These are phyloP conservation scores for Toxoplasma gondii DNA, from an alignment of 169 alveolate species.

Conservation along the genomic window DNA sequence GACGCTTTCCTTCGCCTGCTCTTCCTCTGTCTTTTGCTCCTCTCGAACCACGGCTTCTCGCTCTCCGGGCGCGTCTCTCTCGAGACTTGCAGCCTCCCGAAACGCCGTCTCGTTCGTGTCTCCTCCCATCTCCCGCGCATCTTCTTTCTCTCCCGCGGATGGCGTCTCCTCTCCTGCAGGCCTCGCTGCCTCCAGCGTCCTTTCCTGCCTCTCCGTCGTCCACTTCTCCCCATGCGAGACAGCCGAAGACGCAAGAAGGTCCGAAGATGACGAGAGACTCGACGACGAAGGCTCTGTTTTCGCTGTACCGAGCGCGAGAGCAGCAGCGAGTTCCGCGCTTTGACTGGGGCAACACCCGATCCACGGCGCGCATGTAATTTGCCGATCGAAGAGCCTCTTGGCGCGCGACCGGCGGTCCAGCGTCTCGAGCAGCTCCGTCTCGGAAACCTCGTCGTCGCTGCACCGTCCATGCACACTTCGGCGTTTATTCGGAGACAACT, in stretches of 20 bases:
- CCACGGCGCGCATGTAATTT: slow-evolving; percentile 34
- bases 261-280: background rate
- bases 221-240: background rate
- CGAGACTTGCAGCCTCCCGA: background rate
- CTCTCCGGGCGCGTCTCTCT: background rate
- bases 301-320: background rate
- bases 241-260: background rate
- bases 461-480: background rate
- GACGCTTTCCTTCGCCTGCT: background rate
- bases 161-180: background rate
- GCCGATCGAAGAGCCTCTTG: background rate
- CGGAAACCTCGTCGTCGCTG: background rate
- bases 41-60: background rate
- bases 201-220: background rate
- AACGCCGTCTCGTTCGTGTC: background rate
- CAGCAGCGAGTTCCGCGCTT: background rate
- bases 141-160: background rate
- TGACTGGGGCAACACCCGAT: background rate
- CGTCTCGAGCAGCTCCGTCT: background rate
- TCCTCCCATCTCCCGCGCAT: too few relatives aligned
- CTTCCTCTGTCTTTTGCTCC: background rate
- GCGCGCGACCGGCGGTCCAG: background rate
- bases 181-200: background rate
- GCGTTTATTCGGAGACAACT: background rate
- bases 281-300: background rate